Base-by-base conservation (phyloP, 306 rosid genomes). In the Mucuna pruriens region DNA sequence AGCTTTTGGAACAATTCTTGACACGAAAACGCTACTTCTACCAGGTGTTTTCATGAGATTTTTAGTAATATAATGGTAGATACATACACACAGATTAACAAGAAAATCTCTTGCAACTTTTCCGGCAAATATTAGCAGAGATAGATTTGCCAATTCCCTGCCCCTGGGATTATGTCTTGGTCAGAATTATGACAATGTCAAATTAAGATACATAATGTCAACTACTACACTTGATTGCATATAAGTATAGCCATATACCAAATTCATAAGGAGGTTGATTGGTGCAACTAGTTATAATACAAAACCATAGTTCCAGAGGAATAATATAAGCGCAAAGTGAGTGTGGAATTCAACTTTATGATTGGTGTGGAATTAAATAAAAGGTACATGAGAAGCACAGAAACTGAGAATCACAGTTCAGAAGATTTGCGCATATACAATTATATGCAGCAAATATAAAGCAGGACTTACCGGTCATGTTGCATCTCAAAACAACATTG, bases 361-460 rank as follows among this genome's bases (percentile, higher is more conserved):
- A 86, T 84, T 79, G 86, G 79, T 64, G 92, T 73, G 40, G 90
- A 87, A 87, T 86, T 76, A 81, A 85, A 83, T 82, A 64, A 77
- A 85, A 74, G 84, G 72, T 81, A 80, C 88, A 92, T 17, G 62
- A 60, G 82, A 88, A 77, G 71, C 89, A 80, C 79, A 52, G 85
- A 80, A 80, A 77, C 77, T 13, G 77, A 80, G 82, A 60, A 26
- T 44, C 40, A 25, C 45, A 16, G 65, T 66, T 84, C 76, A 80
- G 76, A 83, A 73, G 90, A 83, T 44, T 75, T 79, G 82, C 86
- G 84, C 71, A 79, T 48, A 58, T 86, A 86, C 88, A 84, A 74
- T 64, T 74, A 57, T 68, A 78, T 66, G 88, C 79, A 82, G 84
- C 84, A 69, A 87, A 68, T 80, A 71, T 62, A 69, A 78, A 25